Conservation (phyloP, 2,329 filamentous ascomycete genomes). For the Fusarium drepaniforme region DNA sequence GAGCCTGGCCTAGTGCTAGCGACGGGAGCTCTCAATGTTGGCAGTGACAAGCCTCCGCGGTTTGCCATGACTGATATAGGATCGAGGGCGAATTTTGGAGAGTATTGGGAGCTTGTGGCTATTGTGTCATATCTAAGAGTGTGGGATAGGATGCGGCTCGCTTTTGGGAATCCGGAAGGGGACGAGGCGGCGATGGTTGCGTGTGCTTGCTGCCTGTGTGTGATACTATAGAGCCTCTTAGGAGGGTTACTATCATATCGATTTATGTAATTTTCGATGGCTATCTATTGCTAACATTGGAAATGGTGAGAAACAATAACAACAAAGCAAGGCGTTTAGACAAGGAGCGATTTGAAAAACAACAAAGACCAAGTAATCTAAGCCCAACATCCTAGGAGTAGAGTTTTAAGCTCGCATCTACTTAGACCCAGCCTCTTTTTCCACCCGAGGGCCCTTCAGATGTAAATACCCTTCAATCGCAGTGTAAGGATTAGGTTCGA, state of each 20-base stretch:
- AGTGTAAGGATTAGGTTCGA: constrained; percentile 19
- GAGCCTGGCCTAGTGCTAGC: background rate
- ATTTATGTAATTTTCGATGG: no score
- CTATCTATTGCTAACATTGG: no score
- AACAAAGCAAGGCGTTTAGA: no score
- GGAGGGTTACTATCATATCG: no score
- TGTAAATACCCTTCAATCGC: constrained; percentile 24
- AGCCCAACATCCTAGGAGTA: no score
- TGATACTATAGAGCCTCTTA: background rate
- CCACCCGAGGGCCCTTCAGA: background rate
- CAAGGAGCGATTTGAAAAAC: no score
- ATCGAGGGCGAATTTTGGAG: background rate
- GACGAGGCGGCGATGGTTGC: background rate
- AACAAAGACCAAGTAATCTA: no score
- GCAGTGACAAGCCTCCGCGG: background rate
- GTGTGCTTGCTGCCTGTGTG: background rate
- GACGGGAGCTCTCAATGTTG: background rate
- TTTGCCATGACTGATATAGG: background rate
- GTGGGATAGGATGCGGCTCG: background rate
- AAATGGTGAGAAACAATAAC: no score
- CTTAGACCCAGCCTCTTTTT: no score
- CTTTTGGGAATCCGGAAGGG: background rate
- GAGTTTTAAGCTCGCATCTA: no score
- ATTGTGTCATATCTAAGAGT: background rate
- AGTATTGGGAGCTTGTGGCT: background rate